Percentiles rank a stretch among this genome's conserved stretches.
These are phyloP conservation scores for Fragaria vesca DNA, from an alignment of 306 rosid species.

Conservation along the genomic window DNA sequence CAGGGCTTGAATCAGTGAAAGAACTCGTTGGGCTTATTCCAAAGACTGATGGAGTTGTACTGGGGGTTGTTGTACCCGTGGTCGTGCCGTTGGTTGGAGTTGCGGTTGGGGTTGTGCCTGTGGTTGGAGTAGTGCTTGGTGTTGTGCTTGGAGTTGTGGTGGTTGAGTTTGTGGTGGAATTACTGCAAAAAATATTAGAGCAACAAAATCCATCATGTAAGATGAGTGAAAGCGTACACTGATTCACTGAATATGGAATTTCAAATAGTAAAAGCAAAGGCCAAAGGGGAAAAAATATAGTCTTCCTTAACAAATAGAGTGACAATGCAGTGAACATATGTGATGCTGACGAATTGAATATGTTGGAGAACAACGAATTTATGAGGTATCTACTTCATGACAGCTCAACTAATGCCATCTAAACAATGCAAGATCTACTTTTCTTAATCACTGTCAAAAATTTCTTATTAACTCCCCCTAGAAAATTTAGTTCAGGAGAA, in stretches of 20 bases:
- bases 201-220: conserved; percentile 13
- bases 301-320: no score
- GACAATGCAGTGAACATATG: not conserved
- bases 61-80: conserved; percentile 15
- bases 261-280: not conserved
- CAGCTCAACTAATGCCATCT: conserved; percentile 28
- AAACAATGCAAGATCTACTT: conserved; percentile 2
- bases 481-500: conserved; percentile 5
- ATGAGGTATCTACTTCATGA: conserved; percentile 33
- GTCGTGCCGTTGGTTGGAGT: conserved; percentile 13
- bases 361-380: conserved; percentile 17
- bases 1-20: conserved; percentile 23
- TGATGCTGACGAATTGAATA: conserved; percentile 27
- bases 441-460: conserved; percentile 6
- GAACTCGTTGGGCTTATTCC: conserved; percentile 64
- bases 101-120: conserved; percentile 1
- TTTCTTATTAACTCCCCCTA: not conserved
- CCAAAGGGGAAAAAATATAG: not conserved
- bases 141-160: conserved; percentile 22
- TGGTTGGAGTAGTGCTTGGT: conserved; percentile 24
- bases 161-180: conserved; percentile 28
- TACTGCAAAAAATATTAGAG: conserved; percentile 43
- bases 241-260: conserved; percentile 4
- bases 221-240: not conserved
- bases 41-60: conserved; percentile 41